Evolutionary conservation across 345 rosid genomes (phyloP).

Genomic region (Schrenkiella parvula): DNA sequence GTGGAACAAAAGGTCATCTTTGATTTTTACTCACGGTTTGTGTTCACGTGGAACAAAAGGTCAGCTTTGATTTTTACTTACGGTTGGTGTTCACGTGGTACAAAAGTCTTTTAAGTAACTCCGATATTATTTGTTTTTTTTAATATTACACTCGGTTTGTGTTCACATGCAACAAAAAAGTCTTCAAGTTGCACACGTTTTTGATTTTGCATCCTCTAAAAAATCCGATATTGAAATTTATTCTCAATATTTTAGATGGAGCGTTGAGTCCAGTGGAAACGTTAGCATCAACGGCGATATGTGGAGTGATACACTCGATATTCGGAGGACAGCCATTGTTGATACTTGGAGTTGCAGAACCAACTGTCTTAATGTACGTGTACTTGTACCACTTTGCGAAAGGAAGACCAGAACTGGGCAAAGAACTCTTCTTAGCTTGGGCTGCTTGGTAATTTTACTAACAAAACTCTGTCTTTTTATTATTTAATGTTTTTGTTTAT

Average conservation of each 20-base stretch:
- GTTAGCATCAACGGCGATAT: slow-evolving; percentile 69
- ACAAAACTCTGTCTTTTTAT: not conserved
- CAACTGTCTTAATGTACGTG: slow-evolving; percentile 76
- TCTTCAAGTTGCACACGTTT: not conserved
- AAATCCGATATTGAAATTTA: not conserved
- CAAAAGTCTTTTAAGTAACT: no score
- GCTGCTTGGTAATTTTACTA: slow-evolving; percentile 55
- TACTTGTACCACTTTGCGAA: slow-evolving; percentile 71
- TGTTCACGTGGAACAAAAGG: no score
- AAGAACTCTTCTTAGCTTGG: slow-evolving; percentile 78
- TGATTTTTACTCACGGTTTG: no score
- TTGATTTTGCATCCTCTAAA: not conserved
- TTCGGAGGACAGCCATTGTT: slow-evolving; percentile 81
- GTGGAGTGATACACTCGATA: slow-evolving; percentile 77
- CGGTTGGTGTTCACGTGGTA: no score
- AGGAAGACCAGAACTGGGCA: slow-evolving; percentile 54
- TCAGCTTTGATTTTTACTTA: not conserved
- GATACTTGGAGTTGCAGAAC: slow-evolving; percentile 86
- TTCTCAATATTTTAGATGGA: slow-evolving; percentile 34
- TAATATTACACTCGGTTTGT: no score
- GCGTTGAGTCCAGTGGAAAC: slow-evolving; percentile 74
- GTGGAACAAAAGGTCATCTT: not conserved
- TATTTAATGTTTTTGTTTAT: not conserved
- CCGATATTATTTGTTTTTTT: no score
- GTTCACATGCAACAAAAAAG: not conserved